Evolutionary conservation across 768 basidiomycete genomes (phyloP), one percentile per base, ranked within the genome.

Genomic region (Russula emetica): DNA sequence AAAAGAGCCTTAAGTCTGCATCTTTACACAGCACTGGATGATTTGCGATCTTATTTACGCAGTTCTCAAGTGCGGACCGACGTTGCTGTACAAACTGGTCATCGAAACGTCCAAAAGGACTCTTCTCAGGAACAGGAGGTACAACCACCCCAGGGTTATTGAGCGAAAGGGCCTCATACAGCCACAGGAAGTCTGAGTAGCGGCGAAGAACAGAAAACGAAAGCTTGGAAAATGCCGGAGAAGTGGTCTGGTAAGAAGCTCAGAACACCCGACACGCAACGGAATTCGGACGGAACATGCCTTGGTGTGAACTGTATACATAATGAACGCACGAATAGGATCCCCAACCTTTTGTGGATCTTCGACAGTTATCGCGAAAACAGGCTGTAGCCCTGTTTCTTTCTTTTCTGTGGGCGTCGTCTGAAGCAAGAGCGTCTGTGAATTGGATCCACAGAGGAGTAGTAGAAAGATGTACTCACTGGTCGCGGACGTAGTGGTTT

Each of bases 311-410:
- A 99, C 93, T 2, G 97, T 99, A 73, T 98, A 99, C 78, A 98
- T 94, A 13, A 91, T 97, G 72, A 93, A 97, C 18, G 87, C 85
- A 62, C 92, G 87, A 54, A 98, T 92, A 1, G 94, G 92, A 71
- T 95, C 93, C n/a, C 97, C 97, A 50, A 98, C 90, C 69, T 90
- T 92, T 69, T 98, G 94, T 6, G 97, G 97, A 74, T 99, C 97
- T 58, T 93, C 91, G n/a, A 99, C 94, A 0, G 89, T 84, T 67
- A 99, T 92, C 9, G 82, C 74, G 72, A 97, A 98, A 28, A 89
- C 78, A 24, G 91, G 89, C 61, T 81, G 83, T 42, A 87, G 70
- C 1, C 79, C 79, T 60, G 78, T 81, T 56, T 84, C 71, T 49
- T 65, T 73, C 49, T 70, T 72, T 26, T 70, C 65, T 36, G 67